Base-by-base conservation (phyloP, 371 early-diverging fungal species). In the Mortierella sp. region DNA sequence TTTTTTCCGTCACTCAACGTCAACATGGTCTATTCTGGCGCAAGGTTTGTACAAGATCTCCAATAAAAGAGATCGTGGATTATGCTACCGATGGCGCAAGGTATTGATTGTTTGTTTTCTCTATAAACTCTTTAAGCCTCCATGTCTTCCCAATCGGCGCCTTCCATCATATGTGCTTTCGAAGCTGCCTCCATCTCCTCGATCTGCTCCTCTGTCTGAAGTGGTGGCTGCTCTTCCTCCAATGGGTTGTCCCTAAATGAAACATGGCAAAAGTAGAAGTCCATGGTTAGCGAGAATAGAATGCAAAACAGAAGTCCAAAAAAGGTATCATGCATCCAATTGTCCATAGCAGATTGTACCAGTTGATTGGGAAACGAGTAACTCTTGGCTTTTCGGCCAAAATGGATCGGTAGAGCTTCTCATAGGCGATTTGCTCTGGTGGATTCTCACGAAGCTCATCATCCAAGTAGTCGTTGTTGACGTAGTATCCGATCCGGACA, bases 401-500 rank as follows among this genome's bases (percentile, higher is more conserved):
- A 61, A 98, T 95, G 66, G 89, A 94, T 61, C 98, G 87, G 74
- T 90, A 89, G 28, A 98, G 77, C 71, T 92, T 92, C 15, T 91
- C 92, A 47, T 93, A 83, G 23, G 86, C 83, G 10, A 92, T 87
- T 49, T 85, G 82, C 66, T 84, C 89, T 64, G 93, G 94, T 55
- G 93, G 94, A 58, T 87, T 86, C 64, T 88, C 86, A 70, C 86
- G 83, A 61, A 93, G 72, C 63, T 85, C 89, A 77, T 92, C 92
- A 61, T 96, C 95, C n/a, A 78, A 62, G 82, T 97, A 96, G 69
- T 96, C 95, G 83, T 95, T 97, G 85, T 98, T 95, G 59, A 97
- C 96, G 74, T 96, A 96, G 86, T 97, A 99, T 17, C 98, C 98
- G 65, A 98, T 95, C 68, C 97, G 92, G 49, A 97, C 94, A 87